Base-by-base conservation (phyloP, 176 grass and related monocot genomes). In the Zoysia japonica region DNA sequence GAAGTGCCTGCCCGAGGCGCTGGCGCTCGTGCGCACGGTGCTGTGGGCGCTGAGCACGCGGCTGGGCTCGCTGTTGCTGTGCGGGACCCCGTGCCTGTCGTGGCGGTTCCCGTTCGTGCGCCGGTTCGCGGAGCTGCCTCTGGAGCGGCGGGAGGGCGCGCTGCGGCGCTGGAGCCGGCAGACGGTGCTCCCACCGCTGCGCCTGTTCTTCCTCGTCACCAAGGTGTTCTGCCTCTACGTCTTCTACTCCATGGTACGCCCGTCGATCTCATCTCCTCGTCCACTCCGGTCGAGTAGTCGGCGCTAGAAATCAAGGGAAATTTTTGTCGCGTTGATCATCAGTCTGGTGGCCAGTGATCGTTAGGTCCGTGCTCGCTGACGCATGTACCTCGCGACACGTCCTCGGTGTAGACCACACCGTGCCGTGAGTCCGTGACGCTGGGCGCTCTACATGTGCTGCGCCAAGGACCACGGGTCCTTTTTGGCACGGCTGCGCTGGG, bases 241-340 rank as follows among this genome's bases (percentile, higher is more conserved):
- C 88, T 98, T 98, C 88, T 98, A 92, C 89, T 85, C 92, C 11
- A 37, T 78, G 92, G 95, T 98, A 89, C 79, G 53, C 49, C 15
- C 57, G 35, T 61, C 56, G 6, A 28, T 6, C 44, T 6, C 3
- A 48, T 56, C 53, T 56, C 53, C 15, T 56, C 53, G 2, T 56
- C 53, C 53, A 4, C 7, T 3, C 59, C 5, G 4, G 1, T 10
- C 9, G 9, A 61, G 20, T 10, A 35, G 4, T 7, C 59, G 10
- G 59, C 59, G 20, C 20, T 61, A 36, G 20, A 61, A 28, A 15
- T 13, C 7, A 14, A 64, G 13, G 3, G 61, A 28, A 28, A 14
- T 39, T 64, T 61, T 39, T 63, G 9, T 38, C 35, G 57, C n/a
- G 57, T 28, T 28, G 28, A 28, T 28, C 28, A 28, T 35, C 7